phyloP scores from a whole-genome alignment of 179 eudicot species.

The Silene noctiflora region DNA sequence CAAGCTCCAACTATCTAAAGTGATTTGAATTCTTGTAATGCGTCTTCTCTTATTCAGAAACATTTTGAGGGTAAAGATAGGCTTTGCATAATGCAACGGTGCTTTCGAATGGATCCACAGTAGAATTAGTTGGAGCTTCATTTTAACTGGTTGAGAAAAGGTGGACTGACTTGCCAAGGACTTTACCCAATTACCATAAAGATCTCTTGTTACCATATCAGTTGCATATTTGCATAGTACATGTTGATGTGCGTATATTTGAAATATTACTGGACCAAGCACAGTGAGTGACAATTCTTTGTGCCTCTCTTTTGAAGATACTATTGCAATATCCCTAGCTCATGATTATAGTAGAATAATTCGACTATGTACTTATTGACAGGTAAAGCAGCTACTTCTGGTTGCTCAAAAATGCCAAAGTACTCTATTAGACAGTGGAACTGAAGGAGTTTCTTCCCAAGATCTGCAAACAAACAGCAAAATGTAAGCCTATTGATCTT shows the following conservation, averaged over 20 bases:
- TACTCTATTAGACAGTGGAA: slow-evolving; percentile 69
- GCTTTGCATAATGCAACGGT: background rate
- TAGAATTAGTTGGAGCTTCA: background rate
- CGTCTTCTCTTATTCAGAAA: background rate
- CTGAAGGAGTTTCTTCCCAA: slow-evolving; percentile 70
- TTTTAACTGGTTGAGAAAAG: too few relatives aligned
- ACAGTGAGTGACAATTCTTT: background rate
- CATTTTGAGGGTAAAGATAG: background rate
- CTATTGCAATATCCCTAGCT: background rate
- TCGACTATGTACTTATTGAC: slow-evolving; percentile 20
- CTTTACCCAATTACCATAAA: too few relatives aligned
- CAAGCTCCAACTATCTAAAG: background rate
- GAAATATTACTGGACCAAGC: background rate
- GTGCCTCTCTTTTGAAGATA: too few relatives aligned
- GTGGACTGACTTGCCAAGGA: too few relatives aligned
- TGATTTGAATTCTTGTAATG: too few relatives aligned
- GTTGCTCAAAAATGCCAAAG: slow-evolving; percentile 91
- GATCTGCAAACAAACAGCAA: slow-evolving; percentile 77
- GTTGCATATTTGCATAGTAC: background rate
- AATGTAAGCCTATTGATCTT: slow-evolving; percentile 45
- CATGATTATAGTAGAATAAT: background rate
- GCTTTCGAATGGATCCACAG: background rate
- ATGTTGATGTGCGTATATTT: too few relatives aligned
- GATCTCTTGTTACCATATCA: too few relatives aligned
- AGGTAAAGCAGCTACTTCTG: slow-evolving; percentile 86